Conservation (phyloP, 306 rosid species). For the Senna tora region DNA sequence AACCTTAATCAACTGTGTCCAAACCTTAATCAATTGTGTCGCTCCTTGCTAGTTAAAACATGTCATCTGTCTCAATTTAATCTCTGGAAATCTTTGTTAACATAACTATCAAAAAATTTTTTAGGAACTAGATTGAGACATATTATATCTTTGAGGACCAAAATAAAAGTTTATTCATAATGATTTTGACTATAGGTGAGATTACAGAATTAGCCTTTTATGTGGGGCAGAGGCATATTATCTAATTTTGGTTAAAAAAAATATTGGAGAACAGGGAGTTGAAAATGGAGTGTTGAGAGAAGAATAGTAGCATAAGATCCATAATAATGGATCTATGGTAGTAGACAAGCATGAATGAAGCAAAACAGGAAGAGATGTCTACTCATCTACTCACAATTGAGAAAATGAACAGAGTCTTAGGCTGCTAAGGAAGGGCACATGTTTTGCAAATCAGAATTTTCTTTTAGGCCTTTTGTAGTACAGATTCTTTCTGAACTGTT, state of each 20-base stretch:
- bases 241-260: conserved; percentile 34
- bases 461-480: neutral
- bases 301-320: neutral
- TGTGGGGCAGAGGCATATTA: too few species aligned
- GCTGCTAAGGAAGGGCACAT: conserved; percentile 7
- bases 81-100: too few species aligned
- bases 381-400: conserved; percentile 3
- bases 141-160: too few species aligned
- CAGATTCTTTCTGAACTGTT: conserved; percentile 1
- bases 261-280: conserved; percentile 29
- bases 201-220: too few species aligned
- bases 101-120: too few species aligned
- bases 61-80: too few species aligned
- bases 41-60: too few species aligned
- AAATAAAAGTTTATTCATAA: too few species aligned
- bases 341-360: conserved; percentile 32
- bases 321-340: conserved; percentile 8
- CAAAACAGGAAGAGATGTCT: conserved; percentile 5
- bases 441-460: conserved; percentile 21
- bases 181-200: too few species aligned
- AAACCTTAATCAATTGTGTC: too few species aligned
- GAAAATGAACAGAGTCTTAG: conserved; percentile 13
- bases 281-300: neutral
- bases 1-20: too few species aligned
- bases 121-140: too few species aligned